Evolutionary conservation across 345 rosid species (phyloP), one percentile per base, ranked within the genome.

Genomic region (Eucalyptus polyanthemos): DNA sequence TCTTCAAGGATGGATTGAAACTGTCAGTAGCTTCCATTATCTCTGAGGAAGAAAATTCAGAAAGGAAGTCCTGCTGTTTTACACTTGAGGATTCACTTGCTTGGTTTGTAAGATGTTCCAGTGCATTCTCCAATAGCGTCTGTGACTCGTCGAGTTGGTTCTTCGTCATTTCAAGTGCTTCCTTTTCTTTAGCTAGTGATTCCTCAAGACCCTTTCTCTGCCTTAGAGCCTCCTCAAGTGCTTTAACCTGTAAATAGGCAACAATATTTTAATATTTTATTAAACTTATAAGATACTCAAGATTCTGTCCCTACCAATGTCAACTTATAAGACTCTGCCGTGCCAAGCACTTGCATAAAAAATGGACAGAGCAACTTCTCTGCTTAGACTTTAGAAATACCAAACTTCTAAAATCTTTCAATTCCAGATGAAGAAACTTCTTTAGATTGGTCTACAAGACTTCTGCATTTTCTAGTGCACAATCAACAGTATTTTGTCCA

Each of bases 31-130:
- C 98, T 90, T 93, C 95, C 90, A 94, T 91, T 80, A 96, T 92
- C 92, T 97, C 98, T 42, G 96, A 91, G 93, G 93, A 90, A 86
- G 95, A 92, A 90, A 95, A 94, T 85, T 95, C 95, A 22, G 94
- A 93, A 90, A 92, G 94, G 92, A 94, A 94, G 87, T 93, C 96
- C 87, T 93, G 93, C 86, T 86, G 76, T 88, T 90, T 91, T 25
- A 80, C 45, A 62, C 90, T 89, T 91, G 94, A 92, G 90, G 93
- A 90, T 92, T 95, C 97, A 49, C 92, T 72, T 72, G 81, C 91
- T 88, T 80, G 92, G 91, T 93, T 89, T 89, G 88, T 91, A 92
- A 95, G 91, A 88, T 93, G 92, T 90, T 94, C 95, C 80, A 96
- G 96, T 86, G 99, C 96, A 91, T 92, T 93, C 93, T 93, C 97